Evolutionary conservation across 208 protist species (phyloP).

Genomic region (Leishmania arabica): DNA sequence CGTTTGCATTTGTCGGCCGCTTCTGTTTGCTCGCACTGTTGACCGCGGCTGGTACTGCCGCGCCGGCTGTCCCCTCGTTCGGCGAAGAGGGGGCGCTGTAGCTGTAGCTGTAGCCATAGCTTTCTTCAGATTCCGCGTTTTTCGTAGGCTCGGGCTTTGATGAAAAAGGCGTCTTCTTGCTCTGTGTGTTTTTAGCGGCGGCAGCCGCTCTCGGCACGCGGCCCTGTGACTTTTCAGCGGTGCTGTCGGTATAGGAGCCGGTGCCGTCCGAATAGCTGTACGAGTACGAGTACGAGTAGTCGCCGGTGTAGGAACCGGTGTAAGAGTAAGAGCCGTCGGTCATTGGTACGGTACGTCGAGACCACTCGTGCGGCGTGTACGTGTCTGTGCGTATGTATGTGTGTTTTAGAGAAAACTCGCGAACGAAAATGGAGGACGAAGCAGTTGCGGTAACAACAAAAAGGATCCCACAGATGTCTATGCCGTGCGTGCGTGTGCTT

Average conservation of each 20-base stretch:
- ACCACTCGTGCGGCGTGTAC: background rate
- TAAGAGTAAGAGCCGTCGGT: constrained; percentile 41
- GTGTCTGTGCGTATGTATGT: background rate
- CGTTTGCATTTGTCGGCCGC: background rate
- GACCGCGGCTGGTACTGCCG: background rate
- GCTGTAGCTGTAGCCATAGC: constrained; percentile 20
- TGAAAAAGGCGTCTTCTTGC: background rate
- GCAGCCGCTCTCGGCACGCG: background rate
- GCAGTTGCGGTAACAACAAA: background rate
- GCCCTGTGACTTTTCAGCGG: background rate
- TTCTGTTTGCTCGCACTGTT: background rate
- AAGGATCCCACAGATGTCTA: background rate
- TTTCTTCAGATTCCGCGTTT: background rate
- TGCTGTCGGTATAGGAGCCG: constrained; percentile 2
- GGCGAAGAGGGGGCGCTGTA: constrained; percentile 26
- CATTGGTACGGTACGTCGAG: constrained; percentile 5
- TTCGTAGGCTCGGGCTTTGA: background rate
- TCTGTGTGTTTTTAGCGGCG: background rate
- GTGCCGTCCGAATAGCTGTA: constrained; percentile 30
- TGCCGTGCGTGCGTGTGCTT: constrained; percentile 1
- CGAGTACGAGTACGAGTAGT: constrained; percentile 40
- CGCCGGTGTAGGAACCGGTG: constrained; percentile 40
- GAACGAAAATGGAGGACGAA: background rate
- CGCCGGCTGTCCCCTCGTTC: background rate
- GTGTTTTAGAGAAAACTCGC: background rate